Conservation (phyloP, 2,329 filamentous ascomycete genomes). For the Fusarium papillatum region DNA sequence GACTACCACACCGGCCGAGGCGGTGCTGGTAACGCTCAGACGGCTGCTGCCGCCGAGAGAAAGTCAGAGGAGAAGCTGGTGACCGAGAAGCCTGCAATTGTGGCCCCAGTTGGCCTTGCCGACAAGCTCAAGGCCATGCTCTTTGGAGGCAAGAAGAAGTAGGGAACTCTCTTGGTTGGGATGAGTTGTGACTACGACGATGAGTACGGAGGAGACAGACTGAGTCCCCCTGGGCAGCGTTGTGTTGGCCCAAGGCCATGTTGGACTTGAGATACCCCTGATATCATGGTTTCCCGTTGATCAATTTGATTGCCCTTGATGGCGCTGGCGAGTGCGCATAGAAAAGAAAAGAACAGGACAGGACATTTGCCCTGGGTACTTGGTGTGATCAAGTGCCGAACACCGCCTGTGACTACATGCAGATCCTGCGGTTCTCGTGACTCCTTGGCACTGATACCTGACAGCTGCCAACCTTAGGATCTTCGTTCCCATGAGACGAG, state of each 20-base stretch:
- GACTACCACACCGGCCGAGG: conserved; percentile 72
- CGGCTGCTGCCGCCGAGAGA: conserved; percentile 51
- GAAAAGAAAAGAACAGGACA: background rate
- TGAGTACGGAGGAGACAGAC: conserved; percentile 5
- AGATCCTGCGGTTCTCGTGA: conserved; percentile 5
- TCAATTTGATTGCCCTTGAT: conserved; percentile 20
- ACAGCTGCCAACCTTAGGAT: conserved; percentile 7
- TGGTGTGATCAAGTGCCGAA: conserved; percentile 13
- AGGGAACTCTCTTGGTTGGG: conserved; percentile 7
- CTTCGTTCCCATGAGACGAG: background rate
- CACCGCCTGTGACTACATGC: background rate
- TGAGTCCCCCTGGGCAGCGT: conserved; percentile 7
- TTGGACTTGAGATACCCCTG: conserved; percentile 42
- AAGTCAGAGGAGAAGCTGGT: conserved; percentile 46
- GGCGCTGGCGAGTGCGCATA: conserved; percentile 17
- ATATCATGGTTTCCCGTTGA: conserved; percentile 36
- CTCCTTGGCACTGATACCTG: conserved; percentile 22
- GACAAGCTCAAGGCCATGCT: conserved; percentile 72
- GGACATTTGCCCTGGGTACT: background rate
- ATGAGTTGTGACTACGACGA: conserved; percentile 2
- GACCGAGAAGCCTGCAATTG: conserved; percentile 44
- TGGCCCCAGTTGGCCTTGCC: conserved; percentile 59
- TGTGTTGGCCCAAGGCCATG: conserved; percentile 19
- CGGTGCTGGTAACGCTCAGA: conserved; percentile 68
- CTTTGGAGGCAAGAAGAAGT: conserved; percentile 64